A percentile compares a stretch with the other conserved stretches of the same genome.
Evolutionary conservation across 2,329 filamentous ascomycete genomes (phyloP).

Genomic region (Daldinia sp.): DNA sequence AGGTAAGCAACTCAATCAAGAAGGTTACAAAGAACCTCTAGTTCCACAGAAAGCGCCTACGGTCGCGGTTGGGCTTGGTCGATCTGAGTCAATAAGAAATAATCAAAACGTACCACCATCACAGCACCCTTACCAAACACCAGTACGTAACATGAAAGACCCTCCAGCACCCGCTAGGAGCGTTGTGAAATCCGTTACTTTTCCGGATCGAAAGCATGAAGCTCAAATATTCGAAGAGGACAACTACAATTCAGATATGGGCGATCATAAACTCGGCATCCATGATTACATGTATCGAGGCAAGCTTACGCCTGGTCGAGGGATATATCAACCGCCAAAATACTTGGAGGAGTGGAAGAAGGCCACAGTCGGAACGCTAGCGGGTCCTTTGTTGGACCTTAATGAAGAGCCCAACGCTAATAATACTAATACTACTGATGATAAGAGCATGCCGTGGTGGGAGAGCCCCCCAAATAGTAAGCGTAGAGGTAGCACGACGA

Average conservation of each 20-base stretch:
- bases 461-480: constrained; percentile 61
- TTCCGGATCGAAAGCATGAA: constrained; percentile 42
- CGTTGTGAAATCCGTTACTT: constrained; percentile 44
- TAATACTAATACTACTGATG: constrained; percentile 45
- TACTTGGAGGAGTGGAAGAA: constrained; percentile 79
- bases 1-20: constrained; percentile 35
- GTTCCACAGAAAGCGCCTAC: constrained; percentile 38
- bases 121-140: constrained; percentile 24
- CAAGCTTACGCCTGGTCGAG: constrained; percentile 57
- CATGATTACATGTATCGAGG: constrained; percentile 43
- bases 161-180: constrained; percentile 21
- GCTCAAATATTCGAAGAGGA: constrained; percentile 33
- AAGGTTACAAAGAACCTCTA: constrained; percentile 37
- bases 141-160: constrained; percentile 27
- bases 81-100: constrained; percentile 37
- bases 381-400: constrained; percentile 67
- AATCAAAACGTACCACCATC: constrained; percentile 28
- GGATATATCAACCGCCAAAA: constrained; percentile 65
- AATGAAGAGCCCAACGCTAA: constrained; percentile 48
- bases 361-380: constrained; percentile 68
- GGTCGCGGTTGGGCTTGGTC: constrained; percentile 38
- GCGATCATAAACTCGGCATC: constrained; percentile 38
- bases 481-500: constrained; percentile 56
- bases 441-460: constrained; percentile 77
- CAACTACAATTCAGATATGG: constrained; percentile 39